Base-by-base conservation (phyloP, 1,139 yeast genomes). In the Arxiozyma slooffiae region DNA sequence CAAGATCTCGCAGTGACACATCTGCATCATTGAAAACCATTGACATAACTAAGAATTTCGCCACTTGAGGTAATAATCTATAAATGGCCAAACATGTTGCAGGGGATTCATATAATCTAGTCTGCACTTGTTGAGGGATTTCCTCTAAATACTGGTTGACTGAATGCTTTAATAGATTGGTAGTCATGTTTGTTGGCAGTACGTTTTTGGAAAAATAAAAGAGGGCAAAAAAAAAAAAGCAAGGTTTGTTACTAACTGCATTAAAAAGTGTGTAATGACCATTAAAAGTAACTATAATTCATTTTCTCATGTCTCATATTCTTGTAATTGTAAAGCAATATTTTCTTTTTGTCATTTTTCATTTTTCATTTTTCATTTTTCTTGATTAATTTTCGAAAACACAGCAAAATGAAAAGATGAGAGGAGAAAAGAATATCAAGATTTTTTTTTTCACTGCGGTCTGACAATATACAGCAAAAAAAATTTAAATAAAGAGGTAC, bases 61-160 rank as follows among this genome's bases (percentile, higher is more conserved):
- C 95, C 62, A 92, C 70, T 18, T 92, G 82, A 0, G 98, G 96
- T 34, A 94, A 74, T 54, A 92, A 73, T 56, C 98, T 76, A 66
- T 82, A 90, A 22, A 92, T 83, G 2, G 98, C 95, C 48, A 92
- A 73, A 64, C 97, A 90, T 51, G 98, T 88, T 17, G 97, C 96
- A 2, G 98, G 96, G 49, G 85, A 79, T 55, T 76, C 77, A 67
- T 85, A 92, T 26, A 92, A 75, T 61, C 90, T 78, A 23, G 84
- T 76, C 59, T 89, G 90, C 17, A 89, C 88, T 7, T 84, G 73
- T 61, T 84, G 88, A 1, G 97, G 96, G 18, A 92, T 79, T 20
- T 86, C 89, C 63, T 89, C 97, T 53, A 92, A 73, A 67, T 92
- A 90, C 60, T 86, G 95, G 62, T 86, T 87, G 57, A 92, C 95